These are phyloP conservation scores for Oxyria digyna DNA, from an alignment of 148 eudicot species.

Conservation along the genomic window DNA sequence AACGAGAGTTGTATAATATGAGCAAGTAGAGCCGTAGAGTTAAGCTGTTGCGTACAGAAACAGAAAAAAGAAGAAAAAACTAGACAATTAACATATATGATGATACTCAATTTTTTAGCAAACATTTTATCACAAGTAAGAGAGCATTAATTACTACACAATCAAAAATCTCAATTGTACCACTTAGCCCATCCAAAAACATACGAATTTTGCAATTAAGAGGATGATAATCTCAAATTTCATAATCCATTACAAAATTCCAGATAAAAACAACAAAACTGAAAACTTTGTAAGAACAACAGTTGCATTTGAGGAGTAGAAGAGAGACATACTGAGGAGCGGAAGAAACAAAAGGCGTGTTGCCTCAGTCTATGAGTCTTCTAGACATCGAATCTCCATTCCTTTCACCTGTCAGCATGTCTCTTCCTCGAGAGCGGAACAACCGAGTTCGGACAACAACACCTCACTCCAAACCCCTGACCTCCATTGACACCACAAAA, in stretches of 20 bases:
- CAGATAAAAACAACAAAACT: not conserved
- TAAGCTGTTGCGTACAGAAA: not conserved
- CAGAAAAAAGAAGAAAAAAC: not conserved
- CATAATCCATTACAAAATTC: not conserved
- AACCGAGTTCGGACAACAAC: conserved; percentile 28
- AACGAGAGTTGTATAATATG: not conserved
- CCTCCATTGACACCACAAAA: conserved; percentile 3
- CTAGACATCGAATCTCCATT: conserved; percentile 32
- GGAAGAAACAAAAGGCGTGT: conserved; percentile 34
- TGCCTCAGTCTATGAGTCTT: conserved; percentile 25
- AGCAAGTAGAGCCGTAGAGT: not conserved
- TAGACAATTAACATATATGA: not conserved
- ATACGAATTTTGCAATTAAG: conserved; percentile 1
- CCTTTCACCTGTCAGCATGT: conserved; percentile 29
- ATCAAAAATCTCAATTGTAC: not conserved
- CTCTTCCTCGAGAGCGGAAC: conserved; percentile 21
- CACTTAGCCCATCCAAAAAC: not conserved
- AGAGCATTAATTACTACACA: not conserved
- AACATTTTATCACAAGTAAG: no score
- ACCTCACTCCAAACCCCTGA: conserved; percentile 11
- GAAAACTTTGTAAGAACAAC: no score
- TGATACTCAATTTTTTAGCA: not conserved
- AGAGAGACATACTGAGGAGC: conserved; percentile 27
- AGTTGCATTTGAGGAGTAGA: no score
- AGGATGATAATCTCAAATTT: not conserved